Percentiles rank a stretch among this genome's conserved stretches.
phyloP scores from a whole-genome alignment of 2,329 filamentous ascomycete species.

The Lasiodiplodia gonubiensis region DNA sequence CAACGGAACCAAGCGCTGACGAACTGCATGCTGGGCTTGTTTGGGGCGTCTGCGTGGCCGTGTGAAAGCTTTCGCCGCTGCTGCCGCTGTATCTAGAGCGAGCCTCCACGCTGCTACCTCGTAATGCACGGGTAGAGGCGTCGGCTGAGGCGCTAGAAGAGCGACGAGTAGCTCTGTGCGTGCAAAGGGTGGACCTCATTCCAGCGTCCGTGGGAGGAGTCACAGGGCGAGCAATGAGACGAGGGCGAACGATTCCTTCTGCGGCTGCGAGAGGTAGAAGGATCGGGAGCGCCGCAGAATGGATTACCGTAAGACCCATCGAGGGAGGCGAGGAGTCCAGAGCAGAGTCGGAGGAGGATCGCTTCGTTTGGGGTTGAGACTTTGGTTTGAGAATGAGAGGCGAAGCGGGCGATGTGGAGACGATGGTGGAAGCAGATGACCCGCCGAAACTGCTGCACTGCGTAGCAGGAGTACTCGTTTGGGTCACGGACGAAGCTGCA shows the following conservation, averaged over 20 bases:
- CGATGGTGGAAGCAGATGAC: not conserved
- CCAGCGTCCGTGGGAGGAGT: constrained; percentile 38
- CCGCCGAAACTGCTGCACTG: not conserved
- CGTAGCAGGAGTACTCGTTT: not conserved
- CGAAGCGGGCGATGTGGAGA: not conserved
- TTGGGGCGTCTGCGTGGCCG: constrained; percentile 11
- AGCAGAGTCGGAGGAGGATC: not conserved
- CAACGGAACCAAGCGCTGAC: not conserved
- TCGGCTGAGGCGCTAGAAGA: not conserved
- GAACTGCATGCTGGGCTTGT: not conserved
- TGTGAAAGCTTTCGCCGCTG: constrained; percentile 15
- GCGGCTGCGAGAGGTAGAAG: constrained; percentile 46
- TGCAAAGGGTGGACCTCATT: constrained; percentile 24
- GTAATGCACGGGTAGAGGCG: not conserved
- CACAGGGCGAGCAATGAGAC: constrained; percentile 38
- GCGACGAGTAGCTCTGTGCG: not conserved
- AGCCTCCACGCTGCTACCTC: not conserved
- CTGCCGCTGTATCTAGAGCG: not conserved
- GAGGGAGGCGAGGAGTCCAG: not conserved
- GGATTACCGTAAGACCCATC: constrained; percentile 18
- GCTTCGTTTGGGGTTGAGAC: constrained; percentile 18
- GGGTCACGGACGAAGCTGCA: not conserved
- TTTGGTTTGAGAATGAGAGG: not conserved
- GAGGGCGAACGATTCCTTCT: constrained; percentile 41
- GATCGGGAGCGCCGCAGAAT: constrained; percentile 43